phyloP scores from a whole-genome alignment of 78 protist species.

The Pelomyxa schiedti region DNA sequence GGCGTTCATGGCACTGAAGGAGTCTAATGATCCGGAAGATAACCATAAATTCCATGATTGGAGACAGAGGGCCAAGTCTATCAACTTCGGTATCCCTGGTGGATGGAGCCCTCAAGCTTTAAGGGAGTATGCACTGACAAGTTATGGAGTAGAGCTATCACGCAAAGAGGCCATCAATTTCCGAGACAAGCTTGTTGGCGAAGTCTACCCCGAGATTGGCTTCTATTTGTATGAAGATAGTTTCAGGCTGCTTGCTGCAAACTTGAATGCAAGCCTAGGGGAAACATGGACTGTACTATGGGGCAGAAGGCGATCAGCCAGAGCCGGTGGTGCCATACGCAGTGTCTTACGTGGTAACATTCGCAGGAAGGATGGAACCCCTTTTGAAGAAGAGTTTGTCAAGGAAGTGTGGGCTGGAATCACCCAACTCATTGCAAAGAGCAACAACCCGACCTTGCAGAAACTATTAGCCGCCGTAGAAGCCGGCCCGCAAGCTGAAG shows the following conservation, averaged over 20 bases:
- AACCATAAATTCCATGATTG: background rate
- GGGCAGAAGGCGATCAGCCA: background rate
- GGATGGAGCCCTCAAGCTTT: background rate
- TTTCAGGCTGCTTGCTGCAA: background rate
- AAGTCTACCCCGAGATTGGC: slow-evolving; percentile 5
- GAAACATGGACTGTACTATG: background rate
- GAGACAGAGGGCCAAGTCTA: background rate
- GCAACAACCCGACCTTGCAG: too few species aligned
- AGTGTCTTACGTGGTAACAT: background rate
- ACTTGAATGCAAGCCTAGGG: background rate
- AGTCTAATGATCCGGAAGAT: background rate
- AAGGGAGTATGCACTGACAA: background rate
- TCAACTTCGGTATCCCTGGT: slow-evolving; percentile 4
- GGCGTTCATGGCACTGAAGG: background rate
- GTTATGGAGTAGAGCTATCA: background rate
- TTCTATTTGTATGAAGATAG: background rate
- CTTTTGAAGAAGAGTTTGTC: background rate
- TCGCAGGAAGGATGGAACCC: background rate
- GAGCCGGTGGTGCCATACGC: background rate
- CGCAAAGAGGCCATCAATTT: background rate
- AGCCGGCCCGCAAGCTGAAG: background rate
- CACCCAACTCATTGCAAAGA: too few species aligned
- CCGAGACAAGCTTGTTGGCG: background rate
- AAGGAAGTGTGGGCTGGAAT: background rate
- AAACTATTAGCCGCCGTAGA: too few species aligned